Evolutionary conservation across 768 basidiomycete species (phyloP).

Genomic region (Mycena venus): DNA sequence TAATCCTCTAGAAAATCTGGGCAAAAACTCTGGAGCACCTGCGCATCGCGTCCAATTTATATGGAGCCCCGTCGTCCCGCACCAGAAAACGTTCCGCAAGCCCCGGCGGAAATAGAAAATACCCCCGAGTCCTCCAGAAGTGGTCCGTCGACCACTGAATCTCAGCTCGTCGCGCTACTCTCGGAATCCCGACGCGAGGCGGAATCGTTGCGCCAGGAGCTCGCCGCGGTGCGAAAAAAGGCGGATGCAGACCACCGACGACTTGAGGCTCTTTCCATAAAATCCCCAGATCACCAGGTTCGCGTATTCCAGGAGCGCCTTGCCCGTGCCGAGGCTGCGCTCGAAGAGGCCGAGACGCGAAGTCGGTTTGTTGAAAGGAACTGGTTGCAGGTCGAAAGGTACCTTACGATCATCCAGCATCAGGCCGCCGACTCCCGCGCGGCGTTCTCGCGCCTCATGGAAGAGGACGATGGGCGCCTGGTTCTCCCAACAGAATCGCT

Average conservation of each 20-base stretch:
- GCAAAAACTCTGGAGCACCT: not conserved
- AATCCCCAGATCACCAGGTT: slow-evolving; percentile 11
- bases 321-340: slow-evolving; percentile 27
- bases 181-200: slow-evolving; percentile 30
- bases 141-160: slow-evolving; percentile 7
- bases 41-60: not conserved
- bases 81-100: not conserved
- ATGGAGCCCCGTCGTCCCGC: slow-evolving; percentile 9
- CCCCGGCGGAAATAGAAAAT: slow-evolving; percentile 23
- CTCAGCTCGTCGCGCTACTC: slow-evolving; percentile 23
- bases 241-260: slow-evolving; percentile 25
- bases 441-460: slow-evolving; percentile 26
- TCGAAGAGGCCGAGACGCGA: slow-evolving; percentile 24
- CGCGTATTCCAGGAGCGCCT: slow-evolving; percentile 20
- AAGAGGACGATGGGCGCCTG: slow-evolving; percentile 6
- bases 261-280: slow-evolving; percentile 18
- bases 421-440: slow-evolving; percentile 28
- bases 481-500: not conserved
- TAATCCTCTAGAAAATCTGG: not conserved
- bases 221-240: slow-evolving; percentile 20
- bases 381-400: slow-evolving; percentile 27
- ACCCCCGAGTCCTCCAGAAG: slow-evolving; percentile 7
- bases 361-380: slow-evolving; percentile 23
- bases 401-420: slow-evolving; percentile 18
- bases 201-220: slow-evolving; percentile 22